Conservation (phyloP, 768 basidiomycete species). For the Xanthoconium purpureum region DNA sequence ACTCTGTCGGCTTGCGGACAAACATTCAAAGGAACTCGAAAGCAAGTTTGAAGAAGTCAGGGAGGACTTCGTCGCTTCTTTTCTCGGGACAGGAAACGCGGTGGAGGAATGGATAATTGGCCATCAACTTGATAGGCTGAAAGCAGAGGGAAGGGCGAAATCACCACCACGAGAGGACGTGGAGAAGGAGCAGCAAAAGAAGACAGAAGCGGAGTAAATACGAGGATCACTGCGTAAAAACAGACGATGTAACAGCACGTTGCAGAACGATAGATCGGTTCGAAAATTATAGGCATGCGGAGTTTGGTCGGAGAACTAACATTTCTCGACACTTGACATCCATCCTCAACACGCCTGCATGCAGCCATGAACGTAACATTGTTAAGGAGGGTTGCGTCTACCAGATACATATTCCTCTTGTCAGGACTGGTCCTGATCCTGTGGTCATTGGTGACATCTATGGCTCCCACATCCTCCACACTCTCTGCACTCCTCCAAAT, state of each 20-base stretch:
- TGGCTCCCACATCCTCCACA: conserved; percentile 9
- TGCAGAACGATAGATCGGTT: no score
- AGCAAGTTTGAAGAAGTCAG: not conserved
- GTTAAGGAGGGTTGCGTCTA: conserved; percentile 10
- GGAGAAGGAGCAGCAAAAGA: no score
- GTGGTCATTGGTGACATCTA: conserved; percentile 14
- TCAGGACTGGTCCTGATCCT: conserved; percentile 20
- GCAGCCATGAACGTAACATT: conserved; percentile 8
- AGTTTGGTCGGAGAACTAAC: no score
- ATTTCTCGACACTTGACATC: no score
- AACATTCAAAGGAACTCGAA: not conserved
- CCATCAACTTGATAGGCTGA: not conserved
- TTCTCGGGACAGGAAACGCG: not conserved
- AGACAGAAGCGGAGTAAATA: no score
- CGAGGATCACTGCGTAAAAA: no score
- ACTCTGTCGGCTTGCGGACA: conserved; percentile 6
- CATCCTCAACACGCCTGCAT: not conserved
- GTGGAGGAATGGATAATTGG: conserved; percentile 1
- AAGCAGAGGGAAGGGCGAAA: not conserved
- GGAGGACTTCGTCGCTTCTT: not conserved
- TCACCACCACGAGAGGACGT: not conserved
- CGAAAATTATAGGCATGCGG: no score
- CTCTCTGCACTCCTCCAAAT: conserved; percentile 15
- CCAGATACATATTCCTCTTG: conserved; percentile 22
- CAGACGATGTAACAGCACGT: no score